Evolutionary conservation across 257 asterid species (phyloP), one percentile per base, ranked within the genome.

Genomic region (Rehmannia glutinosa): DNA sequence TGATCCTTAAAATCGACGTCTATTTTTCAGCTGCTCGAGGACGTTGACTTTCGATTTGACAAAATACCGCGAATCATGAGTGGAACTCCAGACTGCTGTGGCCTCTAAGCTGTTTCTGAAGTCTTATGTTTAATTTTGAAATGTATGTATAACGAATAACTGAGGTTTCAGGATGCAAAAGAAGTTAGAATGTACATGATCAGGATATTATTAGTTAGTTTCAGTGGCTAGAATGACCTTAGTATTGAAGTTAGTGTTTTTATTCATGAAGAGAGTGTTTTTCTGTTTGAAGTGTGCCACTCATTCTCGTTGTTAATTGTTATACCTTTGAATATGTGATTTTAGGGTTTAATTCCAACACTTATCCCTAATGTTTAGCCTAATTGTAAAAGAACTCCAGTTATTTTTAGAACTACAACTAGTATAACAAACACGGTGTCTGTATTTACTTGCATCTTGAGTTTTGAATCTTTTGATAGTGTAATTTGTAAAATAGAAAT

Each of bases 31-130:
- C 73, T 88, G 99, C 84, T 93, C 99, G 30, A 80, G 86, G 74
- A 88, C 97, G 6, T 75, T 90, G 82, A 90, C 97, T 33, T 83
- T 92, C 41, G 95, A 92, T 66, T 72, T 90, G 79, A 90, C 95
- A 16, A 83, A 86, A 51, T 87, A 83, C 73, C 91, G 91, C 10
- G 98, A 89, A 68, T 79, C 74, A 11, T 87, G 75, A 81, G 46
- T 19, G 33, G 16, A 36, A 35, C 27, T 53, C 35, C 8, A 4
- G 23, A 8, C 28, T 6, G 23, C 7, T n/a, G n/a, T n/a, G n/a
- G n/a, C n/a, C n/a, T n/a, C n/a, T n/a, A n/a, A n/a, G n/a, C n/a
- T n/a, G n/a, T n/a, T n/a, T 43, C 38, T 58, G 39, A 46, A 49
- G 76, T 39, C 25, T 20, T 59, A 73, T 58, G 73, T 66, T 51